These are phyloP conservation scores for Trichoderma semiorbis DNA, from an alignment of 2,329 filamentous ascomycete genomes.

Conservation along the genomic window DNA sequence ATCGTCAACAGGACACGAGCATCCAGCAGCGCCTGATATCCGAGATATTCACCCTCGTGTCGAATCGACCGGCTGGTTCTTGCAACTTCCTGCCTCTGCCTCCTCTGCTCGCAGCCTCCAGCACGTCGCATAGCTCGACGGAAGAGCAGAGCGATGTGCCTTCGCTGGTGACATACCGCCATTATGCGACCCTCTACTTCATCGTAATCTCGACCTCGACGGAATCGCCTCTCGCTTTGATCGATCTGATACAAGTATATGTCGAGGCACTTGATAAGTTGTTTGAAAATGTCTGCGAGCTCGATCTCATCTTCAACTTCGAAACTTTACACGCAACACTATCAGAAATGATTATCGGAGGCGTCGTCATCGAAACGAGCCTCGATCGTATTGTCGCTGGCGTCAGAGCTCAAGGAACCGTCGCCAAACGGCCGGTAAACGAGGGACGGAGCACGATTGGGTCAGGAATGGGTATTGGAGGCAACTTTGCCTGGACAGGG, in stretches of 20 bases:
- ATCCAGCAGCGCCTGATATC: slow-evolving; percentile 95
- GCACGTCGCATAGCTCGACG: slow-evolving; percentile 61
- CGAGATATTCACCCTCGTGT: slow-evolving; percentile 94
- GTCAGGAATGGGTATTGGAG: slow-evolving; percentile 53
- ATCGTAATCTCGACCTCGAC: slow-evolving; percentile 96
- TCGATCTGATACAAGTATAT: slow-evolving; percentile 97
- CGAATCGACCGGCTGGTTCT: slow-evolving; percentile 83
- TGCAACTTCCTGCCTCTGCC: slow-evolving; percentile 93
- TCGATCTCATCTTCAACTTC: slow-evolving; percentile 98
- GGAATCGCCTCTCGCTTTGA: slow-evolving; percentile 89
- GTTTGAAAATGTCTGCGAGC: slow-evolving; percentile 97
- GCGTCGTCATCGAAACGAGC: slow-evolving; percentile 90
- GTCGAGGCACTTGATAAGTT: slow-evolving; percentile 92
- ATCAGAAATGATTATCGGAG: slow-evolving; percentile 91
- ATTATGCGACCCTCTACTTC: slow-evolving; percentile 98
- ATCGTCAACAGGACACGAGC: slow-evolving; percentile 71
- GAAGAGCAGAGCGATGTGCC: slow-evolving; percentile 82
- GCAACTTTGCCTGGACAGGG: slow-evolving; percentile 55
- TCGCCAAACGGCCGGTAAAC: slow-evolving; percentile 76
- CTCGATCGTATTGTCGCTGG: slow-evolving; percentile 84
- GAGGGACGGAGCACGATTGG: slow-evolving; percentile 53
- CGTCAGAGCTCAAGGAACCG: slow-evolving; percentile 71
- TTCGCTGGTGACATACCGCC: slow-evolving; percentile 93
- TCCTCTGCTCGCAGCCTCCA: slow-evolving; percentile 59
- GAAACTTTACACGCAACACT: slow-evolving; percentile 91